Base-by-base conservation (phyloP, 441 rosid genomes). In the Adansonia gregorii region DNA sequence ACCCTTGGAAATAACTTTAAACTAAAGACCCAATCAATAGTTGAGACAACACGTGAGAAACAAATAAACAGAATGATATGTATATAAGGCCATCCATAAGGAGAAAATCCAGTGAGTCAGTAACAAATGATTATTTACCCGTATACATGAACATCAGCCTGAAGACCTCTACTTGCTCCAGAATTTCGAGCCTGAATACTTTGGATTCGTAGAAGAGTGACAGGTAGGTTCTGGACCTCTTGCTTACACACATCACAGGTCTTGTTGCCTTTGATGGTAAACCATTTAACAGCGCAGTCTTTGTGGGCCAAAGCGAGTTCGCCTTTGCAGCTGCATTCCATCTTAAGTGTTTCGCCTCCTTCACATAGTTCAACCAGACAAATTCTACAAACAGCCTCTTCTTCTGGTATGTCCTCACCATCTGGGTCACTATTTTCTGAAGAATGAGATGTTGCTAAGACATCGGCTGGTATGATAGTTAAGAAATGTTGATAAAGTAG, bases 311-410 rank as follows among this genome's bases (percentile, higher is more conserved):
- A 87, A 55, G 98, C 98, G 41, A 96, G 94, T 84, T 96, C 99
- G 1, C 99, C 99, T 88, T 92, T 96, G 90, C 99, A 96, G 83
- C 98, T 93, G 84, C 99, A 96, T 79, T 94, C 99, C 96, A 96
- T 90, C 87, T 93, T 96, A 22, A 96, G 84, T 49, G 99, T 93
- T 84, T 96, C 98, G 2, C 92, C 97, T 68, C 97, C 98, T 89
- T 96, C 99, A 66, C 94, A 88, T 24, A 96, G 87, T 59, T 94
- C 99, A 63, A 91, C 86, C 76, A 96, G 51, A 86, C 99, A 96
- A 75, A 96, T 96, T 80, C 99, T 89, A 80, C 98, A 96, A 78
- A 96, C 97, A 63, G 99, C 99, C 80, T 93, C 99, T 67, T 96
- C 99, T 89, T 94, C 96, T 12, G 91, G 90, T 69, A 96, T 96